A percentile compares a stretch with the other conserved stretches of the same genome.
These are phyloP conservation scores for Panellus pusillus DNA, from an alignment of 768 basidiomycete genomes.

Conservation along the genomic window DNA sequence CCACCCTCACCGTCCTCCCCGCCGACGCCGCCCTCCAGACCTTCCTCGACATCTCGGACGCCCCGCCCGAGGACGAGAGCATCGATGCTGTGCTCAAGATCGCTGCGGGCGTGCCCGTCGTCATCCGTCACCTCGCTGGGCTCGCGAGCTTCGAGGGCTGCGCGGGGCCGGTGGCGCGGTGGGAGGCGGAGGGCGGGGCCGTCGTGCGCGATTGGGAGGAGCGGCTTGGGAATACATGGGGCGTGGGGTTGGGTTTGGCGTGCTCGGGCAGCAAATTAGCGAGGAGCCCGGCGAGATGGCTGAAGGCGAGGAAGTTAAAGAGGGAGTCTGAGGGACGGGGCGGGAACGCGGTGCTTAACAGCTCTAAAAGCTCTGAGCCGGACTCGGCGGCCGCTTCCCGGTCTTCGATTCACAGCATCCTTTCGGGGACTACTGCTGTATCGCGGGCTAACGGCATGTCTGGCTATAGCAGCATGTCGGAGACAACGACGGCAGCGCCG, in stretches of 20 bases:
- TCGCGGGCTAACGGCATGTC: too few species aligned
- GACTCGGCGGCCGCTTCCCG: too few species aligned
- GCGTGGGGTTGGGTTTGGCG: not conserved
- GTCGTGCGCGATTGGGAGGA: constrained; percentile 2
- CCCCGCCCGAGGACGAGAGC: not conserved
- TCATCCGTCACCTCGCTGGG: not conserved
- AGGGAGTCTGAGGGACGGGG: too few species aligned
- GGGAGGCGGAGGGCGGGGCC: constrained; percentile 11
- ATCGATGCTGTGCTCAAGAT: constrained; percentile 12
- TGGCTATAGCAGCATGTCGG: too few species aligned
- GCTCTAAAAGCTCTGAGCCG: too few species aligned
- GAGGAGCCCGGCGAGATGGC: not conserved
- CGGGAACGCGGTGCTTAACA: too few species aligned
- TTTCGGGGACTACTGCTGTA: too few species aligned
- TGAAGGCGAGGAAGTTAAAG: not conserved
- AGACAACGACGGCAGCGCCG: too few species aligned
- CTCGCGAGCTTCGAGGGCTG: constrained; percentile 22
- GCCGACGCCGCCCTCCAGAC: constrained; percentile 2
- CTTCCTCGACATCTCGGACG: constrained; percentile 23
- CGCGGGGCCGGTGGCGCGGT: constrained; percentile 6
- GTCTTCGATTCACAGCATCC: too few species aligned
- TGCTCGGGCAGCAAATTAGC: not conserved
- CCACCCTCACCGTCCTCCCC: constrained; percentile 6
- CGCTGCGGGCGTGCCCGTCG: constrained; percentile 1
- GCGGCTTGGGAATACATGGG: not conserved